These are phyloP conservation scores for Micractinium conductrix DNA, from an alignment of 139 green algal species.

Conservation along the genomic window DNA sequence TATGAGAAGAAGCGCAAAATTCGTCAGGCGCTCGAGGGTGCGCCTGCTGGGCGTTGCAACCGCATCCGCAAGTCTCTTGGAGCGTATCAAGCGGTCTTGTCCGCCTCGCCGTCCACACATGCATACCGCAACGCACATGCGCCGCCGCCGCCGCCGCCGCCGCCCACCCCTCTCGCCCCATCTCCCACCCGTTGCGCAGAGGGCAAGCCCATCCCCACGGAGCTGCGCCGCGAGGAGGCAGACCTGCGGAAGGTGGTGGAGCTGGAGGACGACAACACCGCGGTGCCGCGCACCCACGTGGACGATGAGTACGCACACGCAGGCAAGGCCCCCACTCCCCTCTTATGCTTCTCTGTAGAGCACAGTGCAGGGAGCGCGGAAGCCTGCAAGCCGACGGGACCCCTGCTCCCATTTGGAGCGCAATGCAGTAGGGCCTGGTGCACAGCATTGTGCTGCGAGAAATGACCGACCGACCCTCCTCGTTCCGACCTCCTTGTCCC, in stretches of 20 bases:
- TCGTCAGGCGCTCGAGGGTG: conserved; percentile 84
- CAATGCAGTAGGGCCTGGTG: no score
- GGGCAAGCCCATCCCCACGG: conserved; percentile 96
- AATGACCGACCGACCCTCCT: no score
- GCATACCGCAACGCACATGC: not conserved
- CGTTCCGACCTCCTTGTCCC: no score
- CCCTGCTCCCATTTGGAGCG: no score
- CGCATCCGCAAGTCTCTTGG: no score
- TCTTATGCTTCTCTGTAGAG: no score
- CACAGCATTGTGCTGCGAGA: no score
- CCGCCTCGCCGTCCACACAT: conserved; percentile 12
- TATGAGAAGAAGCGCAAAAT: conserved; percentile 98
- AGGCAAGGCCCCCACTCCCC: no score
- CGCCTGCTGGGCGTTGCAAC: no score
- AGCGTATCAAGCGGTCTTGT: no score
- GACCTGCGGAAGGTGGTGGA: conserved; percentile 84
- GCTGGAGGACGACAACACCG: conserved; percentile 98
- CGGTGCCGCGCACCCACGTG: conserved; percentile 82
- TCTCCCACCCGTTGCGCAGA: conserved; percentile 66
- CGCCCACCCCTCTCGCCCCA: not conserved
- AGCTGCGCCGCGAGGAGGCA: conserved; percentile 85
- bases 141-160: not conserved
- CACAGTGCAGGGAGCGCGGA: no score
- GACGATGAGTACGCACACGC: conserved; percentile 98
- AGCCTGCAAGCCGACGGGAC: no score